These are phyloP conservation scores for Arachis monticola DNA, from an alignment of 331 rosid species.

Conservation along the genomic window DNA sequence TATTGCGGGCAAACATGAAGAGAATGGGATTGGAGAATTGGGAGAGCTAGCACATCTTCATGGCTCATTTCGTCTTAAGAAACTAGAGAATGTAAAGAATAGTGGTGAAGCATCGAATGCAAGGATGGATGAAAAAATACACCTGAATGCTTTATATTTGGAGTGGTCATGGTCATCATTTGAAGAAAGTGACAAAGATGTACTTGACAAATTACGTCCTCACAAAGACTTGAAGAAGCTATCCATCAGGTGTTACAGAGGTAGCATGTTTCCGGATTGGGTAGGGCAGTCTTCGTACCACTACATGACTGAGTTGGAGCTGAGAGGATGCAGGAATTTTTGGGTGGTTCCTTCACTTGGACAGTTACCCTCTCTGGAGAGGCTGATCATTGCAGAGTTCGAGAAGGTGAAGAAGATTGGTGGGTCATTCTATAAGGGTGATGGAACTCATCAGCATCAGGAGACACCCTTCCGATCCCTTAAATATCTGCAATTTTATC, in stretches of 20 bases:
- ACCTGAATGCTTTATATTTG: neutral
- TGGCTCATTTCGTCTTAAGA: neutral
- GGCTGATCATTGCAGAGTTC: rapidly evolving
- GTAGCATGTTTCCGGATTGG: neutral
- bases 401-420: neutral
- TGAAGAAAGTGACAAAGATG: neutral
- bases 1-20: neutral
- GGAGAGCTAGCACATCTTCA: neutral
- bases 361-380: neutral
- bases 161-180: neutral
- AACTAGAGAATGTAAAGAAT: neutral
- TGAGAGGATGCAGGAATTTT: neutral
- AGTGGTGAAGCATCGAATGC: neutral
- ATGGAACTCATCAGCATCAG: neutral
- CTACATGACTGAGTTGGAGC: neutral
- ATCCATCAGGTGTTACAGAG: neutral
- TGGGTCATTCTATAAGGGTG: neutral
- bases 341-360: neutral
- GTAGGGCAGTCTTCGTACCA: neutral
- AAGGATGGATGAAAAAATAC: neutral
- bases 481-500: too few species aligned
- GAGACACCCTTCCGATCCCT: neutral
- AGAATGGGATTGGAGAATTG: neutral
- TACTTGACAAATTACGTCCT: constrained; percentile 17
- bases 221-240: neutral